Evolutionary conservation across 192 early-diverging fungal species (phyloP), one percentile per base, ranked within the genome.

Genomic region (Backusella macrospora): DNA sequence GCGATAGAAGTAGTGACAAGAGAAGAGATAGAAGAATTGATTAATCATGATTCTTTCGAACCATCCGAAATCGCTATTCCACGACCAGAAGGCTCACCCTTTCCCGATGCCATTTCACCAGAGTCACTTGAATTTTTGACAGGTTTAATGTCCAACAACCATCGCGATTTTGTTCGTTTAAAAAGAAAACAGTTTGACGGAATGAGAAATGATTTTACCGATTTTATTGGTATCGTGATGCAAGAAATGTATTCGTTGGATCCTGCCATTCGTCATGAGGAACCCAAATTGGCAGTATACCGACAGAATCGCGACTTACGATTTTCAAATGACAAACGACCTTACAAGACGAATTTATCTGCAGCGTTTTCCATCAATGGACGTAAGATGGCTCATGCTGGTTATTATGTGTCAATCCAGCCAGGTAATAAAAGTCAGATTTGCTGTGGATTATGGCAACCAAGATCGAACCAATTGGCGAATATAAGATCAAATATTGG

Each of bases 301-400:
- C 68, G 86, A 18, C 75, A 82, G 43, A 89, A 87, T 72, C 83
- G 88, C 7, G 89, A 90, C 68, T 65, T 90, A 8, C 77, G 89
- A 6, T 90, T 90, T 73, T 82, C 85, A 1, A 84, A 84, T 16
- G 88, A 86, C 15, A 80, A 80, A 65, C 71, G 74, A 13, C 89
- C 88, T 0, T 90, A 90, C 72, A 90, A 90, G 74, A 75, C 72
- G 2, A 72, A 81, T 34, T 39, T 88, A 4, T 63, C 82, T 2
- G 83, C 80, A 21, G 71, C 76, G 18, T 87, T 84, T 44, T 81
- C 83, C 0, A 67, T 69, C 15, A 84, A 76, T 34, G 88, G 88
- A 0, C 83, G 80, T 39, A 88, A 87, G 73, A 73, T 79, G 5
- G 80, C 80, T 13, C 76, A 80, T 8, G 86, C 87, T 26, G 82